phyloP scores from a whole-genome alignment of 495 filamentous ascomycete genomes.

The Recurvomyces mirabilis region DNA sequence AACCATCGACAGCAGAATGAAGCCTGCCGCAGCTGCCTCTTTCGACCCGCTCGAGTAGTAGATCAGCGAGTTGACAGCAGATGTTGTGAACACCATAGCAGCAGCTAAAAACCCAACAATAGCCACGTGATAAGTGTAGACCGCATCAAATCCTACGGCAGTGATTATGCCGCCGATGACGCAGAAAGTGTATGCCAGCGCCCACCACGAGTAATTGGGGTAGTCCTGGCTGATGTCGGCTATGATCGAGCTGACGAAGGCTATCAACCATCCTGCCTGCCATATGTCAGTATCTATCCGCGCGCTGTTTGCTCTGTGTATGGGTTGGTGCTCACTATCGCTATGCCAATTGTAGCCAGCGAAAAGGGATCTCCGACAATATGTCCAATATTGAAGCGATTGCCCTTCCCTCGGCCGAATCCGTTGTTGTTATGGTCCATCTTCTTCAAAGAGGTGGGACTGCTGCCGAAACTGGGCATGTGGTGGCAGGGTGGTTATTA shows the following conservation, averaged over 20 bases:
- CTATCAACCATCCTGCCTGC: slow-evolving; percentile 89
- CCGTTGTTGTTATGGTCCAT: slow-evolving; percentile 49
- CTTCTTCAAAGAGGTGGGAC: slow-evolving; percentile 66
- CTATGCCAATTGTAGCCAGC: slow-evolving; percentile 84
- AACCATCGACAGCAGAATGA: slow-evolving; percentile 92
- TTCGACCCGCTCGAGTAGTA: slow-evolving; percentile 57
- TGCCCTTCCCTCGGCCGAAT: slow-evolving; percentile 36
- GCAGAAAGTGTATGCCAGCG: slow-evolving; percentile 72
- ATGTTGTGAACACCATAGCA: slow-evolving; percentile 72
- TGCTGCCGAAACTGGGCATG: slow-evolving; percentile 65
- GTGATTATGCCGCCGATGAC: slow-evolving; percentile 66
- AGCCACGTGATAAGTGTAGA: slow-evolving; percentile 81
- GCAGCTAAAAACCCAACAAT: slow-evolving; percentile 77
- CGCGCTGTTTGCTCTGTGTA: background rate
- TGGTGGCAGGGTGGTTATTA: background rate
- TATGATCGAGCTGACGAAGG: slow-evolving; percentile 76
- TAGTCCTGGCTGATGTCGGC: slow-evolving; percentile 49
- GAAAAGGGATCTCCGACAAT: slow-evolving; percentile 95
- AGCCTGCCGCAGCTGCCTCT: slow-evolving; percentile 83
- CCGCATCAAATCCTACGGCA: slow-evolving; percentile 69
- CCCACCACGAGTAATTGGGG: slow-evolving; percentile 86
- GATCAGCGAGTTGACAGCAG: slow-evolving; percentile 70
- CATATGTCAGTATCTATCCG: background rate
- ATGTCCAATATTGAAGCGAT: slow-evolving; percentile 65
- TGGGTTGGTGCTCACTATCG: slow-evolving; percentile 51